Evolutionary conservation across 306 rosid genomes (phyloP), one percentile per base, ranked within the genome.

Genomic region (Rosa persica): DNA sequence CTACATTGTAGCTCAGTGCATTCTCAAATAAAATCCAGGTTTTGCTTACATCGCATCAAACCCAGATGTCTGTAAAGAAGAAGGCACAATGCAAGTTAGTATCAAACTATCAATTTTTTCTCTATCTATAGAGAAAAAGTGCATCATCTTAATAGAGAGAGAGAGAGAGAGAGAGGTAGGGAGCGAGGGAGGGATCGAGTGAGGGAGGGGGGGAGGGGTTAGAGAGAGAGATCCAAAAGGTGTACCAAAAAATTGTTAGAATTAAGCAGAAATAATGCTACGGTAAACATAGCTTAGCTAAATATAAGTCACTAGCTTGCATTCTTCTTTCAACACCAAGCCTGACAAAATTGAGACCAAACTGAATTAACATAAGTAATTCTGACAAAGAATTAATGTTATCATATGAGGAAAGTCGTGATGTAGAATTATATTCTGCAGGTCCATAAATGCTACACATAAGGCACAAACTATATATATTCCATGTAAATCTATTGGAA

Each of bases 201-300:
- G 34, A 1, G 34, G 34, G 34, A 2, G 34, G 34, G 34, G 3
- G 34, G 3, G 3, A 0, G 3, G 3, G 3, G n/a, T n/a, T n/a
- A n/a, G 36, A 30, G 36, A 30, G 36, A 30, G 34, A 30, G 34
- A 30, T 30, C 36, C 36, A 30, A 30, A 30, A 30, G 3, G 34
- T 30, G 36, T 30, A 30, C 0, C 36, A 30, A 30, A 30, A 30
- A 30, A 30, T 30, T 30, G 36, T 2, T 30, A 30, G 36, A 30
- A 30, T 30, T 30, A 30, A 30, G 36, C 36, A 30, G 2, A 30
- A 30, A 30, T 30, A 30, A 30, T 30, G 36, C 36, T 30, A 30
- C 3, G 3, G 27, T 48, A 67, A 64, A 81, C 87, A 81, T 71
- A 87, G 97, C 97, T 92, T 92, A 10, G 98, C 97, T 72, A 94